A percentile compares a stretch with the other conserved stretches of the same genome.
phyloP scores from a whole-genome alignment of 345 rosid genomes.

The Iberis pinnata region DNA sequence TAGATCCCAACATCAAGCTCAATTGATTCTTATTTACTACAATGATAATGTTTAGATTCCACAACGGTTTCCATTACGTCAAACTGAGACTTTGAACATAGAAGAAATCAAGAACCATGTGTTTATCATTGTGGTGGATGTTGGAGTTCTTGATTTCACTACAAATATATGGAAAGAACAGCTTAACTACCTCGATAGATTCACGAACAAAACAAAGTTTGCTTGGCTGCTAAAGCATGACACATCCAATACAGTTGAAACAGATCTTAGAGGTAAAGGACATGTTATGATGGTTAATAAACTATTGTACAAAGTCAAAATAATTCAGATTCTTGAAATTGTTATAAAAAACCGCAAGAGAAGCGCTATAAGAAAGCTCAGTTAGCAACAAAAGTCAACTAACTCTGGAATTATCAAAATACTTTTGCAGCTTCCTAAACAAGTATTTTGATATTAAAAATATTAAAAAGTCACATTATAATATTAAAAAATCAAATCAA shows the following conservation, averaged over 20 bases:
- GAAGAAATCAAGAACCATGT: constrained; percentile 36
- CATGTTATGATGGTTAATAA: constrained; percentile 69
- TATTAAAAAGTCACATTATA: too few species aligned
- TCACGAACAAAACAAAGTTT: constrained; percentile 51
- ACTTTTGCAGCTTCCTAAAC: too few species aligned
- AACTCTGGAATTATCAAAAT: too few species aligned
- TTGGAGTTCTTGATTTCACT: constrained; percentile 79
- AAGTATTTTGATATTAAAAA: too few species aligned
- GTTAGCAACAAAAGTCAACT: too few species aligned
- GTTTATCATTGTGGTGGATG: constrained; percentile 62
- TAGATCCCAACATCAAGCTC: too few species aligned
- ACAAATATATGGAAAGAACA: constrained; percentile 89
- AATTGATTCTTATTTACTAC: too few species aligned
- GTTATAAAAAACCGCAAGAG: constrained; percentile 51
- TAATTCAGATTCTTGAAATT: constrained; percentile 72
- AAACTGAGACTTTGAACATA: constrained; percentile 36
- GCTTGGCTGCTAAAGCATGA: constrained; percentile 89
- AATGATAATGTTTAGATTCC: too few species aligned
- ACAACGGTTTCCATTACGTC: too few species aligned
- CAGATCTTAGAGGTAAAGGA: constrained; percentile 71
- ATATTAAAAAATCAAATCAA: too few species aligned
- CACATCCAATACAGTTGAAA: constrained; percentile 54
- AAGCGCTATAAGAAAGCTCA: too few species aligned
- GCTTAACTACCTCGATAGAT: constrained; percentile 67
- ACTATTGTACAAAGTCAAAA: constrained; percentile 82